Evolutionary conservation across 2,329 filamentous ascomycete species (phyloP), one percentile per base, ranked within the genome.

Genomic region (Alternaria longipes): DNA sequence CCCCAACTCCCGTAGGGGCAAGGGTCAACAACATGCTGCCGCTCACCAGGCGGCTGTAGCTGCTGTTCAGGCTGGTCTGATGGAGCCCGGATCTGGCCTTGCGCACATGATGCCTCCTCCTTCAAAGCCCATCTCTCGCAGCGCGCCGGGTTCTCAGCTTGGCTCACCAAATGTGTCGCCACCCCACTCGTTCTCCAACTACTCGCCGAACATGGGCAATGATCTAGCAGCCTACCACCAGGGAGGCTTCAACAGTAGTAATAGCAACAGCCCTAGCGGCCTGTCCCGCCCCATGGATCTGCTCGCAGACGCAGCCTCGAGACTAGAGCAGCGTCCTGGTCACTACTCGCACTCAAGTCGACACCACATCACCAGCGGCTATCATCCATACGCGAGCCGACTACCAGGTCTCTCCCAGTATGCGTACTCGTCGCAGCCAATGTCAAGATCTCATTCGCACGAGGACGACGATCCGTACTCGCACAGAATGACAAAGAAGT

Each of bases 121-220:
- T 38, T 64, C 87, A 64, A 90, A 92, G 76, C 90, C 90, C 75
- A 90, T 93, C 64, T 93, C 94, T 65, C 91, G 93, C 73, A 97
- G 94, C 32, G 94, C 94, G 16, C 94, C 94, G 11, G 88, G 89
- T 14, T 97, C 94, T 14, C 90, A 93, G 63, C 83, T 97, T 57
- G 92, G 86, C 57, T 98, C 94, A n/a, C 94, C 94, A 47, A 97
- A 97, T 79, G 92, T 97, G 52, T 98, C 94, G 20, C 95, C 95
- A 50, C 94, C 95, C 51, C 92, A 97, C 81, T 94, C 92, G 1
- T 97, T 91, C 83, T 83, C 85, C 58, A 86, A 82, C 65, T 89
- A 87, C 73, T 84, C 85, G 47, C 84, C 83, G 52, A 86, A 86
- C 70, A 82, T 86, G 64, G 83, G 84, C 54, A 85, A 84, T n/a